Conservation (phyloP, 192 early-diverging fungal genomes). For the Rhizophagus clarus region DNA sequence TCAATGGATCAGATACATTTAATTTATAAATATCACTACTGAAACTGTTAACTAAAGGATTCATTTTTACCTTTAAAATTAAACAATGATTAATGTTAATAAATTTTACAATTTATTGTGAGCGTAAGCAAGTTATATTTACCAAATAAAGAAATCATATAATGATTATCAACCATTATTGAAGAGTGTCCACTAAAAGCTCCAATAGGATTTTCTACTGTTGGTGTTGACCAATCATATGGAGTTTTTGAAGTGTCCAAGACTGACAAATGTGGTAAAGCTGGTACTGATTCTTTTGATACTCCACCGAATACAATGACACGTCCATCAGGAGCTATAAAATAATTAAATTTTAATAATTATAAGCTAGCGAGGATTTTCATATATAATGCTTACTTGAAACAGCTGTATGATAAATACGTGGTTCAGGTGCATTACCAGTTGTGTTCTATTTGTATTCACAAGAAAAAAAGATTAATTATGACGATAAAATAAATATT, state of each 20-base stretch:
- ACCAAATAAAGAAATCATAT: slow-evolving; percentile 1
- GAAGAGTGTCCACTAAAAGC: neutral
- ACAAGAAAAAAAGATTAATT: no score
- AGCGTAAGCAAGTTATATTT: neutral
- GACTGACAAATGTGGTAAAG: neutral
- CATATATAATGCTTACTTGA: no score
- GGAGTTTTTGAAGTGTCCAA: no score
- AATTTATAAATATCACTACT: neutral
- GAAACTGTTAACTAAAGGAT: neutral
- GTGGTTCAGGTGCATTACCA: no score
- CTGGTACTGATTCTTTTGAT: neutral
- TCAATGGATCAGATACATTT: slow-evolving; percentile 1
- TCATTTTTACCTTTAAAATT: neutral
- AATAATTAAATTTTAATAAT: neutral
- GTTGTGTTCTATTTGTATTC: no score
- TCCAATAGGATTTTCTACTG: no score
- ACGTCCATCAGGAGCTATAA: neutral
- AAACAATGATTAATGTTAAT: neutral
- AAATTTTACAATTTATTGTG: neutral
- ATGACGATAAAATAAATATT: no score
- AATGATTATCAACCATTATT: neutral
- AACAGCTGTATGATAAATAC: no score
- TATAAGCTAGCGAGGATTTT: no score
- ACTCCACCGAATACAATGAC: neutral
- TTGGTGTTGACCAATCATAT: no score